phyloP scores from a whole-genome alignment of 345 rosid genomes.

The Passiflora organensis region DNA sequence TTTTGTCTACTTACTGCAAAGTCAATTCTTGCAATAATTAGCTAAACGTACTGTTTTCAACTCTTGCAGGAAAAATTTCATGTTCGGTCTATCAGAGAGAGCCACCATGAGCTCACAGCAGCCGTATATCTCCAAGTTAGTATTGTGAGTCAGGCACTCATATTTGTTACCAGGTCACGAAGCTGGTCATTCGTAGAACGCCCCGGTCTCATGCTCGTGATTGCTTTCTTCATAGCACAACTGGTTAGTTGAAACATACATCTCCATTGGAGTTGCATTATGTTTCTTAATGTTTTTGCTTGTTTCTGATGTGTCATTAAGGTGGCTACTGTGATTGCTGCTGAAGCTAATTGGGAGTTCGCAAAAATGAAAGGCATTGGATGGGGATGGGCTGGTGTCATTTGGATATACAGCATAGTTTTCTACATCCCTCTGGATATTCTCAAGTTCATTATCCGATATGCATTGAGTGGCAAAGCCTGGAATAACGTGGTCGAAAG shows the following conservation, averaged over 20 bases:
- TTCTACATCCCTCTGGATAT: constrained; percentile 72
- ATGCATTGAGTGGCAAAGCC: constrained; percentile 68
- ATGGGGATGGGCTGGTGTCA: constrained; percentile 96
- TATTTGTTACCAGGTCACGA: constrained; percentile 90
- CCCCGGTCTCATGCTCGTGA: constrained; percentile 65
- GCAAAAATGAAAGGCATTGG: constrained; percentile 69
- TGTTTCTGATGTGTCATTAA: constrained; percentile 7
- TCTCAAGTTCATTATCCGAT: constrained; percentile 65
- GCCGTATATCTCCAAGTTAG: constrained; percentile 96
- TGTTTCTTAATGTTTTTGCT: not conserved
- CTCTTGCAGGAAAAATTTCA: constrained; percentile 59
- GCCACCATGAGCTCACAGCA: constrained; percentile 50
- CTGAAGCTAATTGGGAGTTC: constrained; percentile 64
- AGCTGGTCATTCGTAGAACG: constrained; percentile 89
- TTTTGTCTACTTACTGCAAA: no score
- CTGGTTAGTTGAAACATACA: constrained; percentile 39
- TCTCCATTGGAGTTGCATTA: not conserved
- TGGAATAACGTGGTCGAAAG: constrained; percentile 78
- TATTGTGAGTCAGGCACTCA: constrained; percentile 89
- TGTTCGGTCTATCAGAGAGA: constrained; percentile 53
- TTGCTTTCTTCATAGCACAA: constrained; percentile 69
- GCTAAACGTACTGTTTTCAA: no score
- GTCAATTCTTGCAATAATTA: no score
- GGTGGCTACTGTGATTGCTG: constrained; percentile 83
- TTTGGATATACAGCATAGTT: constrained; percentile 79